phyloP scores from a whole-genome alignment of 148 eudicot species.

The Amaranthus palmeri region DNA sequence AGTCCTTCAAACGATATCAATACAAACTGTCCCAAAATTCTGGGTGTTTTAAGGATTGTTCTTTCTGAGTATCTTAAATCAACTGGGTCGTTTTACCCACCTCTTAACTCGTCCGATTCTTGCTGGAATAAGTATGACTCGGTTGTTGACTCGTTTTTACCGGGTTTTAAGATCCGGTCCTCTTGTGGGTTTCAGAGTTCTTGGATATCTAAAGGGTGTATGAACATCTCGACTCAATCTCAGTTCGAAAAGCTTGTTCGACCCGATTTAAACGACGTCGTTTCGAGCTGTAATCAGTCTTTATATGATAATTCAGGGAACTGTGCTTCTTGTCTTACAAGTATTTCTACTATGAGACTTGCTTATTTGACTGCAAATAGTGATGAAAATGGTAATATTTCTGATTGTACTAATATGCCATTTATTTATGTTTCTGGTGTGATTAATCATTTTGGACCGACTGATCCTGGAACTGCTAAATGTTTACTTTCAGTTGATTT shows the following conservation, averaged over 20 bases:
- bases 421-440: slow-evolving; percentile 58
- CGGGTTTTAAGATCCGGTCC: slow-evolving; percentile 38
- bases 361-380: slow-evolving; percentile 26
- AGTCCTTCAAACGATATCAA: slow-evolving; percentile 19
- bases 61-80: slow-evolving; percentile 49
- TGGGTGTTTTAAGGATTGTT: slow-evolving; percentile 55
- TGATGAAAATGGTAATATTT: slow-evolving; percentile 32
- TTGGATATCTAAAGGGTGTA: slow-evolving; percentile 59
- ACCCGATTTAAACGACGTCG: slow-evolving; percentile 20
- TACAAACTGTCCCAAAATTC: slow-evolving; percentile 46
- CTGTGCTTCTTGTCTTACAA: slow-evolving; percentile 54
- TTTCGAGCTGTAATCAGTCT: slow-evolving; percentile 48
- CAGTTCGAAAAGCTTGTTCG: slow-evolving; percentile 40
- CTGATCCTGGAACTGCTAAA: slow-evolving; percentile 49
- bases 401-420: slow-evolving; percentile 61
- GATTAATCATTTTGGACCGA: slow-evolving; percentile 52
- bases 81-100: slow-evolving; percentile 50
- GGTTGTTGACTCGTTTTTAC: slow-evolving; percentile 33
- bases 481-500: slow-evolving; percentile 52
- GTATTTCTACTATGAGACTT: slow-evolving; percentile 35
- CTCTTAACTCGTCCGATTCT: slow-evolving; percentile 44
- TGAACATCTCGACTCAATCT: slow-evolving; percentile 57
- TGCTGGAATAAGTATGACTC: slow-evolving; percentile 57
- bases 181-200: slow-evolving; percentile 46
- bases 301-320: slow-evolving; percentile 25